phyloP scores from a whole-genome alignment of 306 rosid species.

The Quercus berberidifolia region DNA sequence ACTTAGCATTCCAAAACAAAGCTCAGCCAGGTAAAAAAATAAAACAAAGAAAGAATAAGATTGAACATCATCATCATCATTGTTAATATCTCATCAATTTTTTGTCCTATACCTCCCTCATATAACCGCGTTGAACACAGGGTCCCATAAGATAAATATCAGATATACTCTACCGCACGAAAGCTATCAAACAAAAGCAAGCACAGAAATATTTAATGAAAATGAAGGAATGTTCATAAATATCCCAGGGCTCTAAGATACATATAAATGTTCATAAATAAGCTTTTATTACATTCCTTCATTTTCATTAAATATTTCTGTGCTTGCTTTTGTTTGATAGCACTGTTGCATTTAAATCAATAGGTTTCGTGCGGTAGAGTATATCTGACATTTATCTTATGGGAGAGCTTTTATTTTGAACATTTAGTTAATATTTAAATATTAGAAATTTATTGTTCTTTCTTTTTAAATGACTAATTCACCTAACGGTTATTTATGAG shows the following conservation, averaged over 20 bases:
- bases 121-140: not conserved
- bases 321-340: conserved; percentile 12
- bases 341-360: too few species aligned
- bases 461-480: too few species aligned
- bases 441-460: too few species aligned
- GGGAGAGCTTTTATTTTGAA: too few species aligned
- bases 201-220: too few species aligned
- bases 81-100: not conserved
- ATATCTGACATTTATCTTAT: not conserved
- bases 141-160: not conserved
- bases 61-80: conserved; percentile 1
- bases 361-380: conserved; percentile 17
- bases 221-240: not conserved
- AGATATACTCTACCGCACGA: conserved; percentile 13
- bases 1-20: conserved; percentile 19
- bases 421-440: too few species aligned
- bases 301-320: not conserved
- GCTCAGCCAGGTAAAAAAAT: conserved; percentile 16
- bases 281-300: too few species aligned
- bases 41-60: not conserved
- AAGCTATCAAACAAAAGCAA: conserved; percentile 19
- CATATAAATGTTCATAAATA: too few species aligned
- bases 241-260: too few species aligned
- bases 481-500: too few species aligned
- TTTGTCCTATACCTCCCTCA: not conserved